Evolutionary conservation across 805 yeast genomes (phyloP), one percentile per base, ranked within the genome.

Genomic region (Clavispora vitiphila): DNA sequence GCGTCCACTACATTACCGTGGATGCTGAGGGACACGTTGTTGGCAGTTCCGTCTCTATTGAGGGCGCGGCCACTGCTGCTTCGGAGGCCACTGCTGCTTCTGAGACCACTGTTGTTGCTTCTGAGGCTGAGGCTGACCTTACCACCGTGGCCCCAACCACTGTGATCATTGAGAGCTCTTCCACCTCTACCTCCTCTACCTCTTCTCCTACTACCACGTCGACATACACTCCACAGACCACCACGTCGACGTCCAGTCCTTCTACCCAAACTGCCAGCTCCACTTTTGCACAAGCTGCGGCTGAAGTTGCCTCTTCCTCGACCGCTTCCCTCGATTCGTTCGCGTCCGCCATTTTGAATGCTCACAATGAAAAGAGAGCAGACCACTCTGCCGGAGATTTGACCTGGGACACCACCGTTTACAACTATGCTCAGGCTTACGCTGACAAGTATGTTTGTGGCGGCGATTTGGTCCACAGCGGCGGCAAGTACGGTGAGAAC

Each of bases 401-500:
- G 40, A 37, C 60, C 1, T 86, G 95, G 95, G 71, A 73, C 45
- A 52, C 61, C 7, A 64, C 63, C 0, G 60, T 81, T 15, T 80
- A 78, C 37, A 43, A 56, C 5, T 74, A 74, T 51, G 91, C 95
- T 52, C 70, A 57, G 53, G 65, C 37, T 26, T 60, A 64, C 49
- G 72, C 79, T 41, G 42, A 53, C 35, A 38, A 57, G 6, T 84
- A 82, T 66, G 64, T 74, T 56, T 79, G 72, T 63, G 56, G 71
- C 21, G 39, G 48, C 11, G 29, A 36, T 16, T 48, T 50, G 42
- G 36, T 22, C 12, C 55, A 51, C 44, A 39, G 48, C 23, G 47
- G 48, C 2, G 55, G 55, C 10, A 20, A 40, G 9, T 51, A 51
- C 41, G 55, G 55, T 19, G 55, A 51, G 31, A 49, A 67, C 56